A percentile compares a stretch with the other conserved stretches of the same genome.
These are phyloP conservation scores for Coemansia reversa DNA, from an alignment of 192 early-diverging fungal genomes.

Conservation along the genomic window DNA sequence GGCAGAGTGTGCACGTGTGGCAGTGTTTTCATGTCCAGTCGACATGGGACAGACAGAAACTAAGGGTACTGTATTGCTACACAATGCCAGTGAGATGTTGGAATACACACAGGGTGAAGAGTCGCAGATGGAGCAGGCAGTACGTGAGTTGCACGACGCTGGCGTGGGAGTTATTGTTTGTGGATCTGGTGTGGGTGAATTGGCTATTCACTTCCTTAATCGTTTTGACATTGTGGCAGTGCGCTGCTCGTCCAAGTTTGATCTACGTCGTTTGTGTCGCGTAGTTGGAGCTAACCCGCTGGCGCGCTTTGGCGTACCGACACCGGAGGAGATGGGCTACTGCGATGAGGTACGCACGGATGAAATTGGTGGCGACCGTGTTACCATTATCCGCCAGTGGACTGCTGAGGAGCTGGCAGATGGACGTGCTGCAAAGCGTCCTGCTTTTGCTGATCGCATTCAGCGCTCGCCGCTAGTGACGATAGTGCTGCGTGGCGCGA, in stretches of 20 bases:
- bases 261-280: conserved; percentile 90
- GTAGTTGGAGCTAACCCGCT: conserved; percentile 90
- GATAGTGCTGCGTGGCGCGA: conserved; percentile 94
- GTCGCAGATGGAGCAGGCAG: conserved; percentile 77
- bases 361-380: conserved; percentile 96
- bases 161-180: conserved; percentile 91
- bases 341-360: conserved; percentile 96
- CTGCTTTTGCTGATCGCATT: conserved; percentile 68
- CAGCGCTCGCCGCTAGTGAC: conserved; percentile 79
- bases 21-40: conserved; percentile 90
- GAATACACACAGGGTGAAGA: conserved; percentile 97
- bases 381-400: conserved; percentile 95
- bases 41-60: conserved; percentile 96
- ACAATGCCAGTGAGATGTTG: conserved; percentile 94
- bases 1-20: conserved; percentile 86
- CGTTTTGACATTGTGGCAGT: conserved; percentile 86
- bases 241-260: conserved; percentile 93
- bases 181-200: conserved; percentile 85
- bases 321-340: conserved; percentile 95
- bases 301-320: conserved; percentile 89
- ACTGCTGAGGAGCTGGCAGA: conserved; percentile 17
- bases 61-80: conserved; percentile 97
- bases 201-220: conserved; percentile 94
- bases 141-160: conserved; percentile 87
- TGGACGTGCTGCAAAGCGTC: conserved; percentile 14